A percentile compares a stretch with the other conserved stretches of the same genome.
Evolutionary conservation across 2,329 filamentous ascomycete species (phyloP).

Genomic region (Talaromyces sp.): DNA sequence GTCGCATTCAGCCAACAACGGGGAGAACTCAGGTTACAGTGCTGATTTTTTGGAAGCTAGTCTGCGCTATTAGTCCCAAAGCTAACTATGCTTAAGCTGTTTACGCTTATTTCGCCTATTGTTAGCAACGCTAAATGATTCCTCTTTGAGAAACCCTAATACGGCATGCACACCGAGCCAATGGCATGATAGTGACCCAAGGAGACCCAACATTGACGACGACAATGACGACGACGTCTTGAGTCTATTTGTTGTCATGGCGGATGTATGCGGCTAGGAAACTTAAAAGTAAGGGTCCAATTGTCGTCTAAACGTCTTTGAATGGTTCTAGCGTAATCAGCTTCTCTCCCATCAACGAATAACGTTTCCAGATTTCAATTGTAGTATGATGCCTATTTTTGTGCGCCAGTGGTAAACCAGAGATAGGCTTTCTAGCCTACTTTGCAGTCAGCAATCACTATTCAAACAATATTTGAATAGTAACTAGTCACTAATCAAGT

Average conservation of each 20-base stretch:
- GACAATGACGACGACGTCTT: not conserved
- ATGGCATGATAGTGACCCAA: not conserved
- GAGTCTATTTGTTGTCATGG: not conserved
- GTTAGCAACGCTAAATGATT: too few relatives aligned
- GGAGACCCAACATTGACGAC: not conserved
- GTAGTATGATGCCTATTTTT: not conserved
- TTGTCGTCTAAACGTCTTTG: too few relatives aligned
- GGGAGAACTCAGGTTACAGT: not conserved
- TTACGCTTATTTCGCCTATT: too few relatives aligned
- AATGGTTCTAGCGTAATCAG: too few relatives aligned
- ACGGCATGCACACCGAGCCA: not conserved
- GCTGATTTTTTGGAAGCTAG: not conserved
- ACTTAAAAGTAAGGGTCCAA: not conserved
- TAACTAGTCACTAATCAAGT: too few relatives aligned
- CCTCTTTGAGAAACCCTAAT: not conserved
- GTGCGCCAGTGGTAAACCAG: too few relatives aligned
- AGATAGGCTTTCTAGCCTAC: too few relatives aligned
- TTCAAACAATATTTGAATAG: too few relatives aligned
- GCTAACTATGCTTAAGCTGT: too few relatives aligned
- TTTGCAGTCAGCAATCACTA: too few relatives aligned
- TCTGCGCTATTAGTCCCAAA: not conserved
- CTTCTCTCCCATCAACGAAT: not conserved
- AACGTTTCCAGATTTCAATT: not conserved
- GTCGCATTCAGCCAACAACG: not conserved
- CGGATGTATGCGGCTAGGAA: not conserved